phyloP scores from a whole-genome alignment of 495 filamentous ascomycete species.

The Penicillium soppii region DNA sequence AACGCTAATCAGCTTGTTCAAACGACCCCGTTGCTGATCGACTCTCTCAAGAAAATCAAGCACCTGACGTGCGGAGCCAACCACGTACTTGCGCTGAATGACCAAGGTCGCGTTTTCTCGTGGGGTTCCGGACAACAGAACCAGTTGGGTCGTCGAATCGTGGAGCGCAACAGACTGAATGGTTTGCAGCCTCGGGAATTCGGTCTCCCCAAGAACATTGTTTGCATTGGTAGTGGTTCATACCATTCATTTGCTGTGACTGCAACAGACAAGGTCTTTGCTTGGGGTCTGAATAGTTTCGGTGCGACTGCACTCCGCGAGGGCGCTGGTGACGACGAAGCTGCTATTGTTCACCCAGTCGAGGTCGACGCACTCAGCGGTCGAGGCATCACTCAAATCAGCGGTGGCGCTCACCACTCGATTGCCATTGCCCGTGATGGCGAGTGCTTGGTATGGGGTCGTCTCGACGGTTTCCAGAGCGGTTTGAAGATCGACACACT shows the following conservation, averaged over 20 bases:
- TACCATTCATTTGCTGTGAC: slow-evolving; percentile 73
- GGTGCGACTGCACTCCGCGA: slow-evolving; percentile 73
- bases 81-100: slow-evolving; percentile 60
- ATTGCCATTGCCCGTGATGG: slow-evolving; percentile 53
- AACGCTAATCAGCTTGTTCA: slow-evolving; percentile 43
- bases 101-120: slow-evolving; percentile 54
- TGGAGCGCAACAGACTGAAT: slow-evolving; percentile 52
- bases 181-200: slow-evolving; percentile 69
- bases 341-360: slow-evolving; percentile 56
- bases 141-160: slow-evolving; percentile 62
- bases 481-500: slow-evolving; percentile 54
- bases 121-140: slow-evolving; percentile 66
- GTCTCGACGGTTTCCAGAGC: slow-evolving; percentile 57
- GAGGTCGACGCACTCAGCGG: slow-evolving; percentile 58
- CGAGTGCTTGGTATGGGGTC: slow-evolving; percentile 59
- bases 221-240: slow-evolving; percentile 51
- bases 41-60: slow-evolving; percentile 55
- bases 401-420: slow-evolving; percentile 60
- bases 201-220: slow-evolving; percentile 60
- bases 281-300: slow-evolving; percentile 89
- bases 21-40: slow-evolving; percentile 47
- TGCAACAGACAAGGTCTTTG: slow-evolving; percentile 66
- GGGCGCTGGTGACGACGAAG: slow-evolving; percentile 65
- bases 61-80: slow-evolving; percentile 58
- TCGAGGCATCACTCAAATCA: slow-evolving; percentile 44